phyloP scores from a whole-genome alignment of 2,329 filamentous ascomycete genomes.

The Aspergillus nomiae region DNA sequence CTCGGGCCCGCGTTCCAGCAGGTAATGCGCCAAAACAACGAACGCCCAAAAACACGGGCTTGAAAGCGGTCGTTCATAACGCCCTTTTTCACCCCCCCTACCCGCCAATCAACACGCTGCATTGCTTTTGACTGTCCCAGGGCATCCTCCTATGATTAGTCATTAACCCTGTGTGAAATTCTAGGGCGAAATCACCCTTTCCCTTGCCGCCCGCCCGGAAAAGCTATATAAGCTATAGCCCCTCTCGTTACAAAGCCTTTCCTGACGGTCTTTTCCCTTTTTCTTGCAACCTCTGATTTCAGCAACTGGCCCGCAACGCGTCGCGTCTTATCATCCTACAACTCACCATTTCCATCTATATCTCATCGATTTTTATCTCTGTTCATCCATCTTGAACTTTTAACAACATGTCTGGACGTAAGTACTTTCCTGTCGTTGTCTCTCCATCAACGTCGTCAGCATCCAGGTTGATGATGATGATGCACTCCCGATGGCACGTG shows the following conservation, averaged over 20 bases:
- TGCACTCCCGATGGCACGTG: slow-evolving; percentile 28
- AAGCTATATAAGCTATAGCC: slow-evolving; percentile 34
- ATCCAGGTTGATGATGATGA: slow-evolving; percentile 19
- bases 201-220: slow-evolving; percentile 20
- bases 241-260: slow-evolving; percentile 16
- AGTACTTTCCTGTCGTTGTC: slow-evolving; percentile 26
- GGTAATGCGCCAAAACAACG: slow-evolving; percentile 8
- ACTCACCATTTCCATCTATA: slow-evolving; percentile 7
- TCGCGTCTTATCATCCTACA: slow-evolving; percentile 18
- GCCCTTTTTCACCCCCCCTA: slow-evolving; percentile 32
- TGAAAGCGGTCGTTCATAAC: slow-evolving; percentile 45
- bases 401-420: slow-evolving; percentile 45
- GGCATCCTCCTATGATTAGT: slow-evolving; percentile 31
- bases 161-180: slow-evolving; percentile 14
- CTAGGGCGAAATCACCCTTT: slow-evolving; percentile 19
- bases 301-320: slow-evolving; percentile 19
- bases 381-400: slow-evolving; percentile 15
- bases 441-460: background rate
- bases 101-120: slow-evolving; percentile 37
- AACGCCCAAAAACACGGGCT: slow-evolving; percentile 27
- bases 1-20: slow-evolving; percentile 2
- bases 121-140: slow-evolving; percentile 26
- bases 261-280: slow-evolving; percentile 20
- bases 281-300: slow-evolving; percentile 14
- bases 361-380: slow-evolving; percentile 22